Conservation (phyloP, 2,329 filamentous ascomycete genomes). For the Blastomyces gilchristii region DNA sequence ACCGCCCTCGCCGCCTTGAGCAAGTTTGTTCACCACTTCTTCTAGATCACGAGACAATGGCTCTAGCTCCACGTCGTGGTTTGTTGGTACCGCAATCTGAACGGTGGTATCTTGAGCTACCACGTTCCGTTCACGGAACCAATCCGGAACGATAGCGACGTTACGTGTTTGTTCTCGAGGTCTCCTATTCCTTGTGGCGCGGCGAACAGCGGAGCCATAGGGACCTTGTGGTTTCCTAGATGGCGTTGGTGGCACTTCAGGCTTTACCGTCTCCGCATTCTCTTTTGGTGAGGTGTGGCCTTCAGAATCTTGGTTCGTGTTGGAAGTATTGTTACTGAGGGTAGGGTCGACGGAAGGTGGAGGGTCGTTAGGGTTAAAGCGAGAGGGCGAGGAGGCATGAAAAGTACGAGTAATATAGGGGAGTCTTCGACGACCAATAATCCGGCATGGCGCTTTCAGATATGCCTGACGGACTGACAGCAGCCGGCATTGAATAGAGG, state of each 20-base stretch:
- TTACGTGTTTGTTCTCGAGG: conserved; percentile 16
- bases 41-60: conserved; percentile 17
- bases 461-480: conserved; percentile 20
- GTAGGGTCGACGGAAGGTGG: conserved; percentile 18
- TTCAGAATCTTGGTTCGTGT: conserved; percentile 7
- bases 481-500: conserved; percentile 32
- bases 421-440: conserved; percentile 30
- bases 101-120: conserved; percentile 18
- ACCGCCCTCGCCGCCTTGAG: conserved; percentile 21
- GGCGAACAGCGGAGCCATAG: conserved; percentile 33
- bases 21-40: conserved; percentile 12
- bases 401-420: conserved; percentile 24
- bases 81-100: conserved; percentile 11
- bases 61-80: conserved; percentile 23
- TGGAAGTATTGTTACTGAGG: conserved; percentile 17
- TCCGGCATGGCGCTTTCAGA: conserved; percentile 26
- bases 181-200: conserved; percentile 29
- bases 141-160: conserved; percentile 25
- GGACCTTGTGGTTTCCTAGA: conserved; percentile 22
- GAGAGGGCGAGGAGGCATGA: conserved; percentile 25
- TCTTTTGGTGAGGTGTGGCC: neutral
- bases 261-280: conserved; percentile 4
- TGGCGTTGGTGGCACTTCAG: conserved; percentile 14
- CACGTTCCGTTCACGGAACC: conserved; percentile 31
- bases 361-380: conserved; percentile 23